Conservation (phyloP, 2,329 filamentous ascomycete species). For the Arthroderma sp. region DNA sequence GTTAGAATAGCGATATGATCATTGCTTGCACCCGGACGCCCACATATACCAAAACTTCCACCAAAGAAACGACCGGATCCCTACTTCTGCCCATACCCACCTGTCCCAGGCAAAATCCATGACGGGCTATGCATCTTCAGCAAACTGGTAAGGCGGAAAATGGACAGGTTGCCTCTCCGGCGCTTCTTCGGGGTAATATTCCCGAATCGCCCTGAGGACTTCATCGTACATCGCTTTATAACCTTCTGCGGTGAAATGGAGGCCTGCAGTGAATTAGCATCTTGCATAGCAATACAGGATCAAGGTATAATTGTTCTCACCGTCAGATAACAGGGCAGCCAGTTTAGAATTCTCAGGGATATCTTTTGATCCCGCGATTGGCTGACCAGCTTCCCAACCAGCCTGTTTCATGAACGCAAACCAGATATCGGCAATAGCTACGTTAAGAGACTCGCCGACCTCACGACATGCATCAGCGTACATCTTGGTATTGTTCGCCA, state of each 20-base stretch:
- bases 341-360: slow-evolving; percentile 47
- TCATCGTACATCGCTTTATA: slow-evolving; percentile 46
- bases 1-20: not conserved
- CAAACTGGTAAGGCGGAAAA: slow-evolving; percentile 42
- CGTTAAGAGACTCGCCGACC: slow-evolving; percentile 40
- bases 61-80: not conserved
- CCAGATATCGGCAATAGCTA: slow-evolving; percentile 70
- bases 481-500: slow-evolving; percentile 47
- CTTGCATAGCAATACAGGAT: too few relatives aligned
- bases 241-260: slow-evolving; percentile 47
- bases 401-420: slow-evolving; percentile 58
- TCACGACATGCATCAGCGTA: slow-evolving; percentile 57
- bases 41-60: not conserved
- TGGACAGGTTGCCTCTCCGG: slow-evolving; percentile 42
- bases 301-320: slow-evolving; percentile 28
- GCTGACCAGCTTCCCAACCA: slow-evolving; percentile 41
- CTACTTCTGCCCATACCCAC: not conserved
- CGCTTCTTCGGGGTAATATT: slow-evolving; percentile 43
- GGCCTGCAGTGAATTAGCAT: slow-evolving; percentile 25
- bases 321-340: slow-evolving; percentile 43
- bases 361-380: slow-evolving; percentile 46
- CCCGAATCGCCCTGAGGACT: slow-evolving; percentile 40
- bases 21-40: not conserved
- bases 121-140: slow-evolving; percentile 16
- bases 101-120: not conserved